Conservation (phyloP, 495 filamentous ascomycete species). For the Pyrenopolyporus hunteri region DNA sequence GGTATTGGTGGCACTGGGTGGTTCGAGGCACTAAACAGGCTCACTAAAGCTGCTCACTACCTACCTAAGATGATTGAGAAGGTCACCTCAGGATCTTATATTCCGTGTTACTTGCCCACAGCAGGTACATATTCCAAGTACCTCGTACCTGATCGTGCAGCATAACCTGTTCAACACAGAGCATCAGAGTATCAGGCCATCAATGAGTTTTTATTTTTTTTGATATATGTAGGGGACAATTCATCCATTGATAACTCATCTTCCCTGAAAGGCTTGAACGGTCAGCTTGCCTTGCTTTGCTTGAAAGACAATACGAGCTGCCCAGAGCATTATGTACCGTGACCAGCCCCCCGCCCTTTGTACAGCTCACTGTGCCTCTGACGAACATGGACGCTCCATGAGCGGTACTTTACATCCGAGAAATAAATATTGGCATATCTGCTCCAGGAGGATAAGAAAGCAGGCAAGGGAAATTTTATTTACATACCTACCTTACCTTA, state of each 20-base stretch:
- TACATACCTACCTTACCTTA: neutral
- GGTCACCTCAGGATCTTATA: too few relatives aligned
- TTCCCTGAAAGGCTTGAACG: neutral
- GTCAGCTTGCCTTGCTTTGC: neutral
- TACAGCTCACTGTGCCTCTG: neutral
- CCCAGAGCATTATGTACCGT: neutral
- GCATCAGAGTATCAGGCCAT: constrained; percentile 16
- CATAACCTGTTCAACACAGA: neutral
- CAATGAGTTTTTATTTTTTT: neutral
- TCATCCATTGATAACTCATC: neutral
- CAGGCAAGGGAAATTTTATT: neutral
- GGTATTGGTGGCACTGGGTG: neutral
- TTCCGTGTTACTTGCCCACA: too few relatives aligned
- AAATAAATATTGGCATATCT: neutral
- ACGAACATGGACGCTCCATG: neutral
- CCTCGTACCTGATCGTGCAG: too few relatives aligned
- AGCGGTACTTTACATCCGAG: constrained; percentile 5
- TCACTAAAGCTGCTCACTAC: too few relatives aligned
- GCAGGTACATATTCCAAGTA: too few relatives aligned
- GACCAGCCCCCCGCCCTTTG: constrained; percentile 7
- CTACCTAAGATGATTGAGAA: too few relatives aligned
- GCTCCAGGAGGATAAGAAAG: neutral
- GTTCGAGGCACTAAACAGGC: neutral
- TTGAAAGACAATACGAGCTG: constrained; percentile 11
- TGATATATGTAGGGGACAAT: neutral